Evolutionary conservation across 2,329 filamentous ascomycete genomes (phyloP).

Genomic region (Leptographium wingfieldii): DNA sequence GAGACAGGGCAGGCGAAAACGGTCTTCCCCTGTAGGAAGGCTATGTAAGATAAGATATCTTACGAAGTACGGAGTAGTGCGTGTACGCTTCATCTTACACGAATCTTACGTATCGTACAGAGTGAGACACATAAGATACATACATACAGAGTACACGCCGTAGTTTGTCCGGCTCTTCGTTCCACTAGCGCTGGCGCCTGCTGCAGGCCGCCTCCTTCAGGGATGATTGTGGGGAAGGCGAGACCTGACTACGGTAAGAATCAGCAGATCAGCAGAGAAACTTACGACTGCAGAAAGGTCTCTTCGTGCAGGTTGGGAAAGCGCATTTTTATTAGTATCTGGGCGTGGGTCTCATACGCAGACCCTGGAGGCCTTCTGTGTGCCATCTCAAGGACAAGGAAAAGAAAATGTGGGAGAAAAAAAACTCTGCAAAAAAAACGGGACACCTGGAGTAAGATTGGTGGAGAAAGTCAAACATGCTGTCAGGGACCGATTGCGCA

Average conservation of each 20-base stretch:
- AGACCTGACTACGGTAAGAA: neutral
- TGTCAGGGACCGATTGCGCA: neutral
- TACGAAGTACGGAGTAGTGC: no score
- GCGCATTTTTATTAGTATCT: neutral
- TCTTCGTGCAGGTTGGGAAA: neutral
- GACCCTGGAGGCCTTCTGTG: neutral
- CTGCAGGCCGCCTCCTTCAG: neutral
- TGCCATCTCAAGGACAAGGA: neutral
- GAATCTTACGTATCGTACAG: no score
- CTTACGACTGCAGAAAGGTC: neutral
- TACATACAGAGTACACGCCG: no score
- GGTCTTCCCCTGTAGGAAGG: neutral
- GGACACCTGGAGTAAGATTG: no score
- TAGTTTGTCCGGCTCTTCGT: neutral
- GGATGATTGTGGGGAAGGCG: neutral
- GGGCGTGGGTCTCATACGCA: neutral
- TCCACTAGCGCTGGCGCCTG: neutral
- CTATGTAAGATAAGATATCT: neutral
- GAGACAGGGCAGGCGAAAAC: neutral
- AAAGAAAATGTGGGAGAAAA: neutral
- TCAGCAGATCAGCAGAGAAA: neutral
- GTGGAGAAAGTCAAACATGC: neutral
- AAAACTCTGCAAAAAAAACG: neutral
- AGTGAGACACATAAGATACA: no score
- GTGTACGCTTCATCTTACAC: no score